Evolutionary conservation across 306 rosid species (phyloP).

Genomic region (Potentilla sterilis): DNA sequence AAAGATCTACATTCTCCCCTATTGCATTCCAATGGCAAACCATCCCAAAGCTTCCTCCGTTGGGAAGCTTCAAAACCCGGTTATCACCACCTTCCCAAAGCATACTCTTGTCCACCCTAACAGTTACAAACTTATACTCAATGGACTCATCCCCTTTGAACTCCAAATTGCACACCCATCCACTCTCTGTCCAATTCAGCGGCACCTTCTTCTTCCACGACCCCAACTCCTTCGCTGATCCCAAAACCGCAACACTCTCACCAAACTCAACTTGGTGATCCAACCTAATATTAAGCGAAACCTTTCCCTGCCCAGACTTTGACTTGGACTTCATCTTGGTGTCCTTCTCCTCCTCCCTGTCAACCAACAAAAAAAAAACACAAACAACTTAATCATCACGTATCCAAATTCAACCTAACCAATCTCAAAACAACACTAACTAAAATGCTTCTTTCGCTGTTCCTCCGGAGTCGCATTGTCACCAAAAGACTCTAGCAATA

Average conservation of each 20-base stretch:
- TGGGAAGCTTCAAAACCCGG: constrained; percentile 59
- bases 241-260: constrained; percentile 64
- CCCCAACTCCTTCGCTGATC: constrained; percentile 73
- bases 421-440: neutral
- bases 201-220: constrained; percentile 68
- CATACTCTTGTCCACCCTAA: constrained; percentile 33
- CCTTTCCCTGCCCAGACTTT: constrained; percentile 30
- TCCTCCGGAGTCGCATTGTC: neutral
- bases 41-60: constrained; percentile 43
- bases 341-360: constrained; percentile 44
- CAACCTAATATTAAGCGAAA: constrained; percentile 52
- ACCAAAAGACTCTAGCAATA: neutral
- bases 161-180: constrained; percentile 76
- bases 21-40: constrained; percentile 72
- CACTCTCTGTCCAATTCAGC: constrained; percentile 64
- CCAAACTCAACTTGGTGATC: constrained; percentile 87
- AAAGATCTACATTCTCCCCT: constrained; percentile 40
- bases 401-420: neutral
- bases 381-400: neutral
- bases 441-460: neutral
- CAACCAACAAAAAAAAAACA: neutral
- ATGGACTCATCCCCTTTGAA: constrained; percentile 35
- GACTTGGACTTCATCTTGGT: constrained; percentile 27
- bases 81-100: constrained; percentile 77
- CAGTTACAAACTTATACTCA: constrained; percentile 67